Evolutionary conservation across 73 alveolate genomes (phyloP).

Genomic region (Paramecium pentaurelia): DNA sequence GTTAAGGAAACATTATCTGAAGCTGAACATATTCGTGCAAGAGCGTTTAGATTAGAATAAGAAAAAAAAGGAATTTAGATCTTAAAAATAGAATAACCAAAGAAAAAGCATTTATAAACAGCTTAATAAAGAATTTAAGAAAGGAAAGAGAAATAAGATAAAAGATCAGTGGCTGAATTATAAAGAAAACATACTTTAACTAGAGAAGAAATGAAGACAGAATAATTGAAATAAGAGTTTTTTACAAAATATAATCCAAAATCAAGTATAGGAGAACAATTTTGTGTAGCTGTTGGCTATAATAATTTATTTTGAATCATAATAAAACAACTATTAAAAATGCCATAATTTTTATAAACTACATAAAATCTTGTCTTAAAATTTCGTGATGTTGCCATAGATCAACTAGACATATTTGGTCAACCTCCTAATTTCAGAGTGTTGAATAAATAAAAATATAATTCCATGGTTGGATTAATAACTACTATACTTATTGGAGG

Average conservation of each 20-base stretch:
- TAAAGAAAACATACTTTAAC: background rate
- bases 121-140: background rate
- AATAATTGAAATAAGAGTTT: background rate
- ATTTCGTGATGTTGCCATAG: background rate
- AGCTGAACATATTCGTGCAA: slow-evolving; percentile 12
- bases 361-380: background rate
- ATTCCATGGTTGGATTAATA: background rate
- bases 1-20: slow-evolving; percentile 26
- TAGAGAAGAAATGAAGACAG: background rate
- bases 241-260: background rate
- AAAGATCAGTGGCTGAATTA: background rate
- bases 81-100: background rate
- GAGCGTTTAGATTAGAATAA: background rate
- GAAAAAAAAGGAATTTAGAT: background rate
- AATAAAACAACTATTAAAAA: background rate
- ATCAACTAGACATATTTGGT: background rate
- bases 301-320: slow-evolving; percentile 16
- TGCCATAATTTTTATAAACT: background rate
- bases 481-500: background rate
- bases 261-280: background rate
- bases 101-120: background rate
- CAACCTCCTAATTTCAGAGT: background rate
- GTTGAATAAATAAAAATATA: background rate
- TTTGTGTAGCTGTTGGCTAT: slow-evolving; percentile 29
- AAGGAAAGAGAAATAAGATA: background rate